These are phyloP conservation scores for Aspergillus sergii DNA, from an alignment of 2,329 filamentous ascomycete genomes.

Conservation along the genomic window DNA sequence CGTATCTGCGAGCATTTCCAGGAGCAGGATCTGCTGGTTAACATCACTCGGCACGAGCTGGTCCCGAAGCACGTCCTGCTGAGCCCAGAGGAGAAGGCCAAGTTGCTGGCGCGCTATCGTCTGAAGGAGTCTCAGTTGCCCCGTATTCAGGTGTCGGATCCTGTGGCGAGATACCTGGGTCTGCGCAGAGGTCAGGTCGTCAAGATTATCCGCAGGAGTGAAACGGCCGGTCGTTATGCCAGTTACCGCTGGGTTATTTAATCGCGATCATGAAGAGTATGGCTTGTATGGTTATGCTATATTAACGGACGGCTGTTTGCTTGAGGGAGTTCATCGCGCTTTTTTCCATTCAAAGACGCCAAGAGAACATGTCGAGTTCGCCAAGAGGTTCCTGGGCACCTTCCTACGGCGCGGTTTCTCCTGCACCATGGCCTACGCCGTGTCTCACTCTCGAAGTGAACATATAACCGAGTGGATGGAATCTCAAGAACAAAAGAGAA, in stretches of 20 bases:
- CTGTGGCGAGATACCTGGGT: constrained; percentile 88
- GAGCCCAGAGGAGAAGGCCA: constrained; percentile 84
- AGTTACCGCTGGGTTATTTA: constrained; percentile 77
- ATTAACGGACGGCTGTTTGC: neutral
- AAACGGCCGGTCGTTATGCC: constrained; percentile 94
- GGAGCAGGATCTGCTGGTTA: constrained; percentile 93
- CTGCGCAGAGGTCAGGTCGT: constrained; percentile 91
- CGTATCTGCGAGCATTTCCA: constrained; percentile 92
- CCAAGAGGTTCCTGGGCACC: neutral
- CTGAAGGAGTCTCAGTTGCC: constrained; percentile 97
- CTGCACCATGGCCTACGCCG: neutral
- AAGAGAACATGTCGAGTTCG: neutral
- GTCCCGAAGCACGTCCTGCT: constrained; percentile 92
- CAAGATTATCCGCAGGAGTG: constrained; percentile 94
- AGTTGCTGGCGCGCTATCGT: constrained; percentile 84
- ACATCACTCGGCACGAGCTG: constrained; percentile 96
- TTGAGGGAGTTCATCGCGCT: neutral
- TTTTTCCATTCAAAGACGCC: neutral
- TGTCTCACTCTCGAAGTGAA: neutral
- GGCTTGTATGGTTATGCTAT: neutral
- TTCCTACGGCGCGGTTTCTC: neutral
- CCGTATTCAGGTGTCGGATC: constrained; percentile 86
- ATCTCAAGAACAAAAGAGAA: neutral
- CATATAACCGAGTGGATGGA: neutral
- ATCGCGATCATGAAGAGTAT: constrained; percentile 9